phyloP scores from a whole-genome alignment of 2,329 filamentous ascomycete genomes.

The Fusarium anthophilum region DNA sequence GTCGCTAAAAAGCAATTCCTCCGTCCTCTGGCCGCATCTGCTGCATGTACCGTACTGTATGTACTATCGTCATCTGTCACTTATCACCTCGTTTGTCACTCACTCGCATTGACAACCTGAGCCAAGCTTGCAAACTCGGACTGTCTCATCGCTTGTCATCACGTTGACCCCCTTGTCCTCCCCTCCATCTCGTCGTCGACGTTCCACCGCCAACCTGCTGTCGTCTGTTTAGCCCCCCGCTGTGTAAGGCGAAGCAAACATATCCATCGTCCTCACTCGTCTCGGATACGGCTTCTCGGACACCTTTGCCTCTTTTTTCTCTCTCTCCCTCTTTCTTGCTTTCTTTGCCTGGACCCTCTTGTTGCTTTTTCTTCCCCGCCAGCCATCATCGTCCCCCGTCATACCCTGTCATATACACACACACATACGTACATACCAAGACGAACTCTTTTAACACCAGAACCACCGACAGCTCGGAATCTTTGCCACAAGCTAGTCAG shows the following conservation, averaged over 20 bases:
- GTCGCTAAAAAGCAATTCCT: constrained; percentile 28
- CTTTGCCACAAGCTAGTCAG: constrained; percentile 14
- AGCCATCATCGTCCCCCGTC: background rate
- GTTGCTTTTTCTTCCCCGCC: constrained; percentile 8
- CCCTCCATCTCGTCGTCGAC: constrained; percentile 36
- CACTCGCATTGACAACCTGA: constrained; percentile 3
- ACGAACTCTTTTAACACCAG: constrained; percentile 16
- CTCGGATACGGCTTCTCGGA: constrained; percentile 21
- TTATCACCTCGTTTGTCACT: background rate
- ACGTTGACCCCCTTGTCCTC: constrained; percentile 39
- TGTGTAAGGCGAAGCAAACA: constrained; percentile 45
- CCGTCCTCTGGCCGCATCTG: background rate
- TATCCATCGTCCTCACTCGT: constrained; percentile 34
- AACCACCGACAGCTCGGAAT: background rate
- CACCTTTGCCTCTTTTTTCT: constrained; percentile 1
- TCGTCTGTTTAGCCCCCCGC: constrained; percentile 38
- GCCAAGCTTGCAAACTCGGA: constrained; percentile 23
- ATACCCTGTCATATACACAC: constrained; percentile 3
- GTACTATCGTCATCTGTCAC: background rate
- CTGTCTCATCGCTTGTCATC: constrained; percentile 36
- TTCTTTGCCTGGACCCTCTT: constrained; percentile 5
- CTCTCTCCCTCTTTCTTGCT: background rate
- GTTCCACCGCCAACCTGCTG: constrained; percentile 42
- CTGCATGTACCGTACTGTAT: background rate
- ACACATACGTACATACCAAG: background rate